phyloP scores from a whole-genome alignment of 139 green algal species.

The Picochlorum sp. region DNA sequence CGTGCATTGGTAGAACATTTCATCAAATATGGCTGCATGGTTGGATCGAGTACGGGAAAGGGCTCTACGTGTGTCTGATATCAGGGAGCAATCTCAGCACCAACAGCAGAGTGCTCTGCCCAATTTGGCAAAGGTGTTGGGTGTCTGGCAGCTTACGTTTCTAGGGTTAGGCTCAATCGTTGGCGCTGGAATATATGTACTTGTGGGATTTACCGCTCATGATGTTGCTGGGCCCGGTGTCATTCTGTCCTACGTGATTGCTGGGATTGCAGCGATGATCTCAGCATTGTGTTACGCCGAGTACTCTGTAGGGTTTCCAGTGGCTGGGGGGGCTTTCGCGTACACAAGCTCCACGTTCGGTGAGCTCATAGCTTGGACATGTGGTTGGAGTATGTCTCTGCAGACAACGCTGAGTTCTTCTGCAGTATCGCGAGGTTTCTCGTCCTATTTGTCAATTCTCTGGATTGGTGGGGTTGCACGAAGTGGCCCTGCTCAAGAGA shows the following conservation, averaged over 20 bases:
- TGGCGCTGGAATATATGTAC: constrained; percentile 83
- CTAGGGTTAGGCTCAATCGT: constrained; percentile 77
- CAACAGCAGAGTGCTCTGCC: not conserved
- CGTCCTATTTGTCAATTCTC: constrained; percentile 55
- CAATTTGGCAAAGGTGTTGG: constrained; percentile 12
- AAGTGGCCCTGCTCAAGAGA: constrained; percentile 38
- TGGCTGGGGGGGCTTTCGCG: constrained; percentile 74
- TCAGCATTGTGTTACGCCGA: constrained; percentile 78
- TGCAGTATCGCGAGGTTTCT: constrained; percentile 74
- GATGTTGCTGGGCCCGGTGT: constrained; percentile 50
- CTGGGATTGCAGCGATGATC: constrained; percentile 58
- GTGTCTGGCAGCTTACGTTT: constrained; percentile 32
- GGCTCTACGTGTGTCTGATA: not conserved
- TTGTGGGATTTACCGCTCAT: constrained; percentile 66
- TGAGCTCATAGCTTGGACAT: constrained; percentile 67
- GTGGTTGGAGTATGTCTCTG: constrained; percentile 69
- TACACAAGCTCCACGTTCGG: constrained; percentile 71
- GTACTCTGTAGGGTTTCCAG: constrained; percentile 64
- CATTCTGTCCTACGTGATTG: constrained; percentile 52
- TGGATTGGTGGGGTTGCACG: not conserved
- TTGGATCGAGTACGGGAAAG: not conserved
- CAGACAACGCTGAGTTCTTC: constrained; percentile 75
- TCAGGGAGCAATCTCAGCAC: not conserved
- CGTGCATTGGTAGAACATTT: too few relatives aligned
- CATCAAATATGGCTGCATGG: not conserved